Evolutionary conservation across 306 rosid species (phyloP).

Genomic region (Sicyos edulis): DNA sequence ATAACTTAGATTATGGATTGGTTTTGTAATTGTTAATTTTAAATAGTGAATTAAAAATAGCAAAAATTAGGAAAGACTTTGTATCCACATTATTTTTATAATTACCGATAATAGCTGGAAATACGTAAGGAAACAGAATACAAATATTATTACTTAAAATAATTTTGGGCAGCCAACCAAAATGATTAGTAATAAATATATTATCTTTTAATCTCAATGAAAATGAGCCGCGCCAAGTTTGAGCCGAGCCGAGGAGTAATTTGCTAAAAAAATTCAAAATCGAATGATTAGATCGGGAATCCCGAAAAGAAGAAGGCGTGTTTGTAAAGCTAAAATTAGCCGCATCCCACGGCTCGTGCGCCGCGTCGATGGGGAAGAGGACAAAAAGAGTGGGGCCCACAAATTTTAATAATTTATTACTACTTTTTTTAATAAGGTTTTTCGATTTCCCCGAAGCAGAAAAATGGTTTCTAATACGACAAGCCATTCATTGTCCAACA

Average conservation of each 20-base stretch:
- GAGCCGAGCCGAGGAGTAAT: neutral
- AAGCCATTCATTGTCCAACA: slow-evolving; percentile 15
- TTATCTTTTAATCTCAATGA: neutral
- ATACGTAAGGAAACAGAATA: slow-evolving; percentile 1
- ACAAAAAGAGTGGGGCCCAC: neutral
- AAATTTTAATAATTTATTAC: neutral
- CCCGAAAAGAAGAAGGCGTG: neutral
- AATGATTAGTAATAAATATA: neutral
- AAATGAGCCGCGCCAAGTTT: neutral
- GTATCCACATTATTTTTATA: neutral
- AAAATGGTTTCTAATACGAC: slow-evolving; percentile 6
- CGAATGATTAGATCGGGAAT: slow-evolving; percentile 14
- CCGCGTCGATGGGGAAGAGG: neutral
- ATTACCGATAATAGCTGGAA: slow-evolving; percentile 1
- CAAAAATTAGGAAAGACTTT: neutral
- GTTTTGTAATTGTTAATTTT: neutral
- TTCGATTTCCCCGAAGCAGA: neutral
- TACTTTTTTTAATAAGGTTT: neutral
- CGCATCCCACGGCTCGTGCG: slow-evolving; percentile 16
- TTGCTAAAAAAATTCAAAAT: neutral
- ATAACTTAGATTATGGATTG: too few species aligned
- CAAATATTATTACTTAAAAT: neutral
- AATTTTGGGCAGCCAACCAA: neutral
- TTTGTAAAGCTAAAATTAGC: neutral
- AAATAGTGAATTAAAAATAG: neutral